Conservation (phyloP, 2,329 filamentous ascomycete species). For the Colletotrichum euphorbiae region DNA sequence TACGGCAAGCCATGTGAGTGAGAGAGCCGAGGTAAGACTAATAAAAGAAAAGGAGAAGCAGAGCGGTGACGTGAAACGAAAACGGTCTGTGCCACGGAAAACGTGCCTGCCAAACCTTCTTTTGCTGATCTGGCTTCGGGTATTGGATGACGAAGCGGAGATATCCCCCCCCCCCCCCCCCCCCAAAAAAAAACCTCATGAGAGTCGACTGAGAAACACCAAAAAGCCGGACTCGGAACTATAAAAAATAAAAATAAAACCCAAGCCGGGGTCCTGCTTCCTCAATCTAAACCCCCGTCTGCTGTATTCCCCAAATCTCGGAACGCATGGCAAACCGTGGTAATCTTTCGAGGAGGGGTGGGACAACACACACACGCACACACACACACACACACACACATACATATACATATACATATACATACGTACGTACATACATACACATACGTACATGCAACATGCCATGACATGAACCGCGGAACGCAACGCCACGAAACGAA, state of each 20-base stretch:
- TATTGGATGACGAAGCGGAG: background rate
- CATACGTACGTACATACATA: background rate
- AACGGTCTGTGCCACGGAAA: conserved; percentile 35
- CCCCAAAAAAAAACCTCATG: too few relatives aligned
- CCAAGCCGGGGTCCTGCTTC: background rate
- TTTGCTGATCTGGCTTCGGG: background rate
- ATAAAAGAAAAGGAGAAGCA: background rate
- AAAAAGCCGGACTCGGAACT: background rate
- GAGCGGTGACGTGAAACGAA: conserved; percentile 35
- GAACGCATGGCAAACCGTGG: conserved; percentile 9
- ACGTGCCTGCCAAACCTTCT: conserved; percentile 30
- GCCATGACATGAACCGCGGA: conserved; percentile 32
- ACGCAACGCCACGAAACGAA: background rate
- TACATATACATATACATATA: too few relatives aligned
- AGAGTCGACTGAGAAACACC: background rate
- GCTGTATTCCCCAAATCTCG: conserved; percentile 6
- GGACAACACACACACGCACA: background rate
- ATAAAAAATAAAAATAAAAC: too few relatives aligned
- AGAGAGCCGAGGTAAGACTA: conserved; percentile 11
- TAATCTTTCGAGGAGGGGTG: conserved; percentile 7
- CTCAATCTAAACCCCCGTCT: background rate
- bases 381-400: background rate
- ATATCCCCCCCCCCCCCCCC: too few relatives aligned
- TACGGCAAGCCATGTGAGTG: conserved; percentile 24
- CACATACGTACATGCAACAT: conserved; percentile 19